Conservation (phyloP, 345 rosid species). For the Sonneratia caseolaris region DNA sequence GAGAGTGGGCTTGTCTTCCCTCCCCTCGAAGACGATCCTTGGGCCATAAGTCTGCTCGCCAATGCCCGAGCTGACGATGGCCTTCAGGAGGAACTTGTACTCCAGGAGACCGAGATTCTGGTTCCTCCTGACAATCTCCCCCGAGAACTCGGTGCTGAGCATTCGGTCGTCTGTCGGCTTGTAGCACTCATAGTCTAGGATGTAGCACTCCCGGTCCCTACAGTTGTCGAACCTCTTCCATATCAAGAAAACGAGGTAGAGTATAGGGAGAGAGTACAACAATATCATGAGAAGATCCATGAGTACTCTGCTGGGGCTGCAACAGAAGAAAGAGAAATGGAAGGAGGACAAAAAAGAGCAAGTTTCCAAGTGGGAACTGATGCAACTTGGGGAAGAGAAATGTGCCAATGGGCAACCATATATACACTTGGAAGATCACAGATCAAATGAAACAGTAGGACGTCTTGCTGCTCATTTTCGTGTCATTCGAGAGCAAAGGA, state of each 20-base stretch:
- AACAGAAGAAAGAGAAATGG: too few species aligned
- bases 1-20: conserved; percentile 44
- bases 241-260: conserved; percentile 24
- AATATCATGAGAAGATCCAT: conserved; percentile 26
- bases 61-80: conserved; percentile 58
- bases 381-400: too few species aligned
- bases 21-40: conserved; percentile 38
- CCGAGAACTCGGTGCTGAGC: conserved; percentile 35
- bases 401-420: too few species aligned
- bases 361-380: too few species aligned
- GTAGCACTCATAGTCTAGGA: conserved; percentile 49
- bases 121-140: conserved; percentile 35
- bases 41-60: conserved; percentile 72
- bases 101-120: conserved; percentile 44
- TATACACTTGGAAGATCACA: too few species aligned
- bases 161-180: conserved; percentile 55
- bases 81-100: conserved; percentile 55
- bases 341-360: too few species aligned
- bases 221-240: conserved; percentile 33
- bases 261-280: conserved; percentile 21
- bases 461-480: too few species aligned
- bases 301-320: too few species aligned
- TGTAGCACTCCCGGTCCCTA: conserved; percentile 43
- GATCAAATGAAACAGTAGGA: too few species aligned
- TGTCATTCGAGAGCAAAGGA: too few species aligned